These are phyloP conservation scores for Pseudozyma thailandica DNA, from an alignment of 1,284 basidiomycete species.

Conservation along the genomic window DNA sequence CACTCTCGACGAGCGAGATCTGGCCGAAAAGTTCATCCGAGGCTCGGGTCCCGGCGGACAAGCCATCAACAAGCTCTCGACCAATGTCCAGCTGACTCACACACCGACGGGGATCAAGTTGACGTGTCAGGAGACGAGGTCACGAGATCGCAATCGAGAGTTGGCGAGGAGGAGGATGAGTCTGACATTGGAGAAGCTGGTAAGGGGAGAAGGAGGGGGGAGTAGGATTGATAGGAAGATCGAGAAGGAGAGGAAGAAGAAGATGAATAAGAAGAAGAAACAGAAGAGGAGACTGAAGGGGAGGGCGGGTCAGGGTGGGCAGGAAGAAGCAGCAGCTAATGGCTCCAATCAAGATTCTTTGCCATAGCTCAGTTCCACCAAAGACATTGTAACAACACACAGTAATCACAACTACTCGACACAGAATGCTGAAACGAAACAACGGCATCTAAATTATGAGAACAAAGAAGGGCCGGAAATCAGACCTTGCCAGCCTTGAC, in stretches of 20 bases:
- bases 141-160: slow-evolving; percentile 55
- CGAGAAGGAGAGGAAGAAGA: slow-evolving; percentile 50
- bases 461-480: background rate
- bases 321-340: background rate
- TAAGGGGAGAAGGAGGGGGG: slow-evolving; percentile 34
- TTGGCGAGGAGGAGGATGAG: slow-evolving; percentile 57
- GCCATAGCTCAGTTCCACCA: background rate
- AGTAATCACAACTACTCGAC: background rate
- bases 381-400: background rate
- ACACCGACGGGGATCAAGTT: slow-evolving; percentile 57
- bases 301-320: slow-evolving; percentile 8
- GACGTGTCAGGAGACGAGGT: slow-evolving; percentile 60
- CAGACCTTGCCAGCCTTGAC: slow-evolving; percentile 41
- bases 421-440: too few species aligned
- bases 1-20: slow-evolving; percentile 56
- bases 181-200: slow-evolving; percentile 50
- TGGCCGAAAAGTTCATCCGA: slow-evolving; percentile 63
- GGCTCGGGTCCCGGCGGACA: slow-evolving; percentile 66
- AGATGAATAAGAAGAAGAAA: slow-evolving; percentile 60
- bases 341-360: background rate
- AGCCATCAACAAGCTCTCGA: slow-evolving; percentile 65
- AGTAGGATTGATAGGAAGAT: slow-evolving; percentile 46
- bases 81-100: slow-evolving; percentile 59
- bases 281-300: slow-evolving; percentile 40
- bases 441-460: background rate